phyloP scores from a whole-genome alignment of 352 stramenopile genomes.

The Elongisporangium anandrum region DNA sequence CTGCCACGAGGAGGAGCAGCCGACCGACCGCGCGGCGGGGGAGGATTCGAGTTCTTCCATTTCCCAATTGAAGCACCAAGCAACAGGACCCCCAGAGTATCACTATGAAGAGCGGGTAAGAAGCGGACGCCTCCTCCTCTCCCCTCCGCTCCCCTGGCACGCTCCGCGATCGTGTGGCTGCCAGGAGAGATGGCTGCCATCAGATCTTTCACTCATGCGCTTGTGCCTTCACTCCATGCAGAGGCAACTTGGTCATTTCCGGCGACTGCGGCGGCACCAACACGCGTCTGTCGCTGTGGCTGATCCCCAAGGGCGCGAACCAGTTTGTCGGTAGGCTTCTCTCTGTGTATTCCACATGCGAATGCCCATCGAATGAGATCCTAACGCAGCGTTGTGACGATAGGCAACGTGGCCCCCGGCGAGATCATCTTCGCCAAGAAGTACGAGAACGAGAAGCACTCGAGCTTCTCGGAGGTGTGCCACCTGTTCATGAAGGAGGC shows the following conservation, averaged over 20 bases:
- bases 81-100: too few relatives aligned
- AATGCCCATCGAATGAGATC: slow-evolving; percentile 4
- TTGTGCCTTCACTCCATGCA: slow-evolving; percentile 6
- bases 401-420: slow-evolving; percentile 68
- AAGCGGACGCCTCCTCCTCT: too few relatives aligned
- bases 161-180: too few relatives aligned
- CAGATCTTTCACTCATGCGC: too few relatives aligned
- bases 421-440: slow-evolving; percentile 85
- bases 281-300: slow-evolving; percentile 90
- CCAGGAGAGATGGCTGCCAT: too few relatives aligned
- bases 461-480: slow-evolving; percentile 85
- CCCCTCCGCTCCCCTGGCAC: too few relatives aligned
- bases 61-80: too few relatives aligned
- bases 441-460: slow-evolving; percentile 82
- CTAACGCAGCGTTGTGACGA: slow-evolving; percentile 1
- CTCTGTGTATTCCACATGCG: slow-evolving; percentile 3
- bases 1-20: too few relatives aligned
- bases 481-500: slow-evolving; percentile 93
- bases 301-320: slow-evolving; percentile 55
- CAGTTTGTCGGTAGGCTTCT: slow-evolving; percentile 49
- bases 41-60: too few relatives aligned
- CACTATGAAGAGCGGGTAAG: too few relatives aligned
- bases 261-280: slow-evolving; percentile 98
- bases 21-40: too few relatives aligned
- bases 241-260: slow-evolving; percentile 77